Conservation (phyloP, 441 rosid genomes). For the Aquilaria agallochum region DNA sequence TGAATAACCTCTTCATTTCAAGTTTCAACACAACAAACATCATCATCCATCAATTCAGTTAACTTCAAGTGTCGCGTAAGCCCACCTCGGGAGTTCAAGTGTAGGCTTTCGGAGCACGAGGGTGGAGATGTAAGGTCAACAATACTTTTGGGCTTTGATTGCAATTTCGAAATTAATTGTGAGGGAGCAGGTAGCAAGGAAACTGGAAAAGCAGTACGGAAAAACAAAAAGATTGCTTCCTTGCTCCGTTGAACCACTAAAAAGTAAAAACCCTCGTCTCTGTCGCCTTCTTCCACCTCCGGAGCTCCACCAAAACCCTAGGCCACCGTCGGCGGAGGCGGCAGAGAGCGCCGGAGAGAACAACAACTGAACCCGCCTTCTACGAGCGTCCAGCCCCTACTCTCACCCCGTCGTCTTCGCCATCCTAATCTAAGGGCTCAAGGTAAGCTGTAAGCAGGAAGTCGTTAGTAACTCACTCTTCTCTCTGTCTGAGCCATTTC, state of each 20-base stretch:
- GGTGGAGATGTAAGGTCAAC: too few species aligned
- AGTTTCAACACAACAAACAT: too few species aligned
- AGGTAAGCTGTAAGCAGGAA: background rate
- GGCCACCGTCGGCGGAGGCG: slow-evolving; percentile 12
- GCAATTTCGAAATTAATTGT: too few species aligned
- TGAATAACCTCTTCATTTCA: too few species aligned
- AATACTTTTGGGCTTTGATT: too few species aligned
- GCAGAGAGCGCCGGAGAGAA: slow-evolving; percentile 1
- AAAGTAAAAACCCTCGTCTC: slow-evolving; percentile 10
- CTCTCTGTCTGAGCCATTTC: background rate
- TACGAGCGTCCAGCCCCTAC: slow-evolving; percentile 10
- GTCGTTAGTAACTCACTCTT: background rate
- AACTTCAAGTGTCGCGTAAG: too few species aligned
- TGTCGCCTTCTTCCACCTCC: too few species aligned
- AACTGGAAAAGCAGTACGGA: too few species aligned
- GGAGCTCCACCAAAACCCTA: slow-evolving; percentile 16
- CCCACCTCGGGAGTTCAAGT: too few species aligned
- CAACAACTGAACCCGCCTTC: slow-evolving; percentile 1
- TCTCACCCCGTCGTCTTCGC: background rate
- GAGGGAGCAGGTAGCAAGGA: too few species aligned
- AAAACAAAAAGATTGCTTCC: slow-evolving; percentile 1
- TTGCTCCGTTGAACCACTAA: slow-evolving; percentile 53
- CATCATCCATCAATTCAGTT: too few species aligned
- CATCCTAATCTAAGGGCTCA: background rate
- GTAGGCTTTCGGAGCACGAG: too few species aligned